phyloP scores from a whole-genome alignment of 768 basidiomycete species.

The Gloeophyllum trabeum region DNA sequence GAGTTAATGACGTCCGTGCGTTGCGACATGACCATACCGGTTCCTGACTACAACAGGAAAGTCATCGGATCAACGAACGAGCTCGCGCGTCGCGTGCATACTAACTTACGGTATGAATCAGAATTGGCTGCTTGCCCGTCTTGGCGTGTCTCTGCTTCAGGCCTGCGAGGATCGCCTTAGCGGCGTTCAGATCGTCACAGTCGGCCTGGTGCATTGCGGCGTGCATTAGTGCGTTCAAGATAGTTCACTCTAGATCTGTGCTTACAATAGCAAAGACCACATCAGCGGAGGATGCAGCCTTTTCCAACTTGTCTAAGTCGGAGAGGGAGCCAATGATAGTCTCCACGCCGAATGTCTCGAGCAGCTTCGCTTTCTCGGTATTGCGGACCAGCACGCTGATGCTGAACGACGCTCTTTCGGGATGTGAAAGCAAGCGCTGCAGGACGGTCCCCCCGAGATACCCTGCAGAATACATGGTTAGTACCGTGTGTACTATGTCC shows the following conservation, averaged over 20 bases:
- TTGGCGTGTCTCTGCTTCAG: constrained; percentile 21
- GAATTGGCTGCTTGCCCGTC: constrained; percentile 20
- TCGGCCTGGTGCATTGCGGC: constrained; percentile 24
- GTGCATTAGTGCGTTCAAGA: neutral
- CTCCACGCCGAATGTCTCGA: constrained; percentile 21
- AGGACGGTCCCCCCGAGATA: constrained; percentile 50
- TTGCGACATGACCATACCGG: constrained; percentile 20
- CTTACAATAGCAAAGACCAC: constrained; percentile 32
- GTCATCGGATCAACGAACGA: neutral
- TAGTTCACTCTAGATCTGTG: constrained; percentile 12
- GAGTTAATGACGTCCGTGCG: too few relatives aligned
- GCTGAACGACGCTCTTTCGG: constrained; percentile 26
- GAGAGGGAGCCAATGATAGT: constrained; percentile 28
- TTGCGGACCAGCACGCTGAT: constrained; percentile 38
- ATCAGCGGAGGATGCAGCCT: constrained; percentile 31
- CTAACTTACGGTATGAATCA: constrained; percentile 31
- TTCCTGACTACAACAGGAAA: constrained; percentile 30
- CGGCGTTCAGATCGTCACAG: constrained; percentile 25
- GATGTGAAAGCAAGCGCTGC: constrained; percentile 31
- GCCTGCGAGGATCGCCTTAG: constrained; percentile 27
- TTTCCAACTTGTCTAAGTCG: constrained; percentile 25
- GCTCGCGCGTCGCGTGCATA: neutral
- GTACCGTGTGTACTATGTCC: neutral
- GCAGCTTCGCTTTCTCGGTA: constrained; percentile 20
- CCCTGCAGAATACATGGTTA: constrained; percentile 17